phyloP scores from a whole-genome alignment of 345 rosid species.

The Sapria himalayana region DNA sequence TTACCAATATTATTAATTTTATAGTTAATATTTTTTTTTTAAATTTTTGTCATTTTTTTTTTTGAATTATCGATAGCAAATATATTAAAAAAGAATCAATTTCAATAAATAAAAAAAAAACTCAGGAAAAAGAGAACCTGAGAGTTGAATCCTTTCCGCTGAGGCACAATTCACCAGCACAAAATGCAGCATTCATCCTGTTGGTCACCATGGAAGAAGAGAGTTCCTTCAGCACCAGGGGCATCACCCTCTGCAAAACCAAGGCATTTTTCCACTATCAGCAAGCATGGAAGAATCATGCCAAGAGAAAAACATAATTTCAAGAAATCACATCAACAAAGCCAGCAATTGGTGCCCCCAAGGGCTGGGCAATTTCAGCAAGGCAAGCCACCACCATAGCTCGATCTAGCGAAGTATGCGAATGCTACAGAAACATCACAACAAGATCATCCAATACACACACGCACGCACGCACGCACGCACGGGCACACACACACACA shows the following conservation, averaged over 20 bases:
- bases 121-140: conserved; percentile 83
- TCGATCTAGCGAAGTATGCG: conserved; percentile 72
- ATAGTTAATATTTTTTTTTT: no score
- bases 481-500: no score
- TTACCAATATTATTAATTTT: no score
- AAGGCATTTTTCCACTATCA: conserved; percentile 10
- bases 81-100: no score
- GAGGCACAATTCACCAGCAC: conserved; percentile 88
- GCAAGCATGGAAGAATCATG: neutral
- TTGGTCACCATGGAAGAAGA: conserved; percentile 73
- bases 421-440: no score
- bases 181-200: conserved; percentile 96
- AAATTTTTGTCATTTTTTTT: no score
- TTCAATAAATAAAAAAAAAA: no score
- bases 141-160: conserved; percentile 74
- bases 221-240: conserved; percentile 74
- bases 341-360: conserved; percentile 84
- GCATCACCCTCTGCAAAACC: conserved; percentile 66
- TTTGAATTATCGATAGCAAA: no score
- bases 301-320: conserved; percentile 1
- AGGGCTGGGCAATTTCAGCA: conserved; percentile 97
- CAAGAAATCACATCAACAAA: conserved; percentile 58
- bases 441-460: no score
- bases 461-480: no score
- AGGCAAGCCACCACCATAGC: conserved; percentile 97